phyloP scores from a whole-genome alignment of 2,329 filamentous ascomycete species.

The Fusarium zealandicum region DNA sequence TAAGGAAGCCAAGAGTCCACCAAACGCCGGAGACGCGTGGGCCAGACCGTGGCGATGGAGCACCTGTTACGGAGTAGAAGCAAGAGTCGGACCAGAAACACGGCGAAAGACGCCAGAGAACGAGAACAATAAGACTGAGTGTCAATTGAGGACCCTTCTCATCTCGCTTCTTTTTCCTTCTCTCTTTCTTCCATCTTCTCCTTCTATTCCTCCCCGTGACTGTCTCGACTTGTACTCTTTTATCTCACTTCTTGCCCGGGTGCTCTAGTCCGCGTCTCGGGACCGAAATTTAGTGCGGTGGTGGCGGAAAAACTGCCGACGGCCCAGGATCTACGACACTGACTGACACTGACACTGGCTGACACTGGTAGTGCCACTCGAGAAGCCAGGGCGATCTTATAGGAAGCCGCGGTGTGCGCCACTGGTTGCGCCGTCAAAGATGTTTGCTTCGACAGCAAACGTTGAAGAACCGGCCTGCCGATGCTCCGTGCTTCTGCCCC shows the following conservation, averaged over 20 bases:
- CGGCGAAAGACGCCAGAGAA: conserved; percentile 6
- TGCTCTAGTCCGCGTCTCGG: not conserved
- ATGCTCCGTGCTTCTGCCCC: conserved; percentile 27
- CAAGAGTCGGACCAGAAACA: conserved; percentile 23
- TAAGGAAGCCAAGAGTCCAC: conserved; percentile 19
- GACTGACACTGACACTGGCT: not conserved
- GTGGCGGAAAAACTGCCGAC: conserved; percentile 6
- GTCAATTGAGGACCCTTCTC: conserved; percentile 5
- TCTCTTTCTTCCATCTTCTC: conserved; percentile 14
- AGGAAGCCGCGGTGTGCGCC: not conserved
- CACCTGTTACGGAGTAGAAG: conserved; percentile 13
- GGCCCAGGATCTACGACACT: not conserved
- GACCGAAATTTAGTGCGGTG: conserved; percentile 22
- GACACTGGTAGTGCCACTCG: not conserved
- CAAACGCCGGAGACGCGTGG: conserved; percentile 7
- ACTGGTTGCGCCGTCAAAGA: not conserved
- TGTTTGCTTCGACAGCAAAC: conserved; percentile 26
- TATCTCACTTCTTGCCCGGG: not conserved
- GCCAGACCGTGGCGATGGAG: conserved; percentile 24
- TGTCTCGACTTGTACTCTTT: not conserved
- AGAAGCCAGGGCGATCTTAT: conserved; percentile 1
- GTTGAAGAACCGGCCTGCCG: conserved; percentile 7
- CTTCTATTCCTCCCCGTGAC: not conserved
- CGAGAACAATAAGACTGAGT: not conserved
- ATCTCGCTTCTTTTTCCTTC: not conserved